Base-by-base conservation (phyloP, 306 rosid species). In the Argentina anserina region DNA sequence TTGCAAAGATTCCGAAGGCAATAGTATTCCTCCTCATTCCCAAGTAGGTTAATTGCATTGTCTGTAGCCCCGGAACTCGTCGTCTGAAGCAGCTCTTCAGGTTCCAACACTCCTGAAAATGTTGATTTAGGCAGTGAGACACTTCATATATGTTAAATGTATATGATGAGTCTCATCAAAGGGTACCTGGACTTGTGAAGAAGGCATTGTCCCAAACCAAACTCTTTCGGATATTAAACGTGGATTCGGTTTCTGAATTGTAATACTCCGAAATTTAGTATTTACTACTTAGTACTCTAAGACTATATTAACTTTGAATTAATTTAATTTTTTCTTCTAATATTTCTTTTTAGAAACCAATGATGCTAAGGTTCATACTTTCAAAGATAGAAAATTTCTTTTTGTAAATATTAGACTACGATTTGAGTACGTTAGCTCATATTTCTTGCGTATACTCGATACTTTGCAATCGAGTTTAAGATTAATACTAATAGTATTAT, bases 181-280 rank as follows among this genome's bases (percentile, higher is more conserved):
- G n/a, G 69, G 13, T 73, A 90, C 92, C 92, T 56, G 87, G 83
- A 78, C 83, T 80, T 7, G 90, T 82, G 78, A 86, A 82, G 73
- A 90, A 90, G 50, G 96, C 90, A 74, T 71, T 78, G 79, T 90
- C 96, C 92, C 96, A 90, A 71, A 92, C 92, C 75, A 90, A 86
- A 74, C 92, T 90, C 67, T 68, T 83, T 23, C 96, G 85, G 37
- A 76, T 25, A 75, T 84, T 81, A 72, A 39, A 82, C 70, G 69
- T 79, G 31, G 80, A 45, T 50, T 83, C 62, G n/a, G 65, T n/a
- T 37, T 53, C 49, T 65, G 11, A 34, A 25, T n/a, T n/a, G n/a
- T n/a, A n/a, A n/a, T n/a, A n/a, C n/a, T n/a, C n/a, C n/a, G n/a
- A n/a, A n/a, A n/a, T n/a, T n/a, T n/a, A n/a, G n/a, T n/a, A n/a